phyloP scores from a whole-genome alignment of 164 flowering plant genomes.

The Taxillus chinensis region DNA sequence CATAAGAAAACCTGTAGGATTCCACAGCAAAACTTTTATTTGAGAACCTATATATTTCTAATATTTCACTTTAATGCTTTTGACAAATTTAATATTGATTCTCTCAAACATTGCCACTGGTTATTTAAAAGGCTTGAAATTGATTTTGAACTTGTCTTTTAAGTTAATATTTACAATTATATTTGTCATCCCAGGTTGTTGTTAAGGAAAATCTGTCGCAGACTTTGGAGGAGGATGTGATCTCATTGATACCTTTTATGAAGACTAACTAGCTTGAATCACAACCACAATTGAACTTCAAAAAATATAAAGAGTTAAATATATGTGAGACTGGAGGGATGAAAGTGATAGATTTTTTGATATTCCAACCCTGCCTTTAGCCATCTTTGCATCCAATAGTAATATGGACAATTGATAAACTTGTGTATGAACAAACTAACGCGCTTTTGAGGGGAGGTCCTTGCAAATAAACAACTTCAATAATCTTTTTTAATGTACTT shows the following conservation, averaged over 20 bases:
- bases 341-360: slow-evolving; percentile 13
- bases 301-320: slow-evolving; percentile 49
- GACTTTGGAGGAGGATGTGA: slow-evolving; percentile 83
- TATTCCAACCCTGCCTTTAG: not conserved
- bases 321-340: slow-evolving; percentile 95
- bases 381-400: not conserved
- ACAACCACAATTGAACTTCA: slow-evolving; percentile 44
- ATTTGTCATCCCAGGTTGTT: slow-evolving; percentile 37
- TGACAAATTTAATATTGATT: not conserved
- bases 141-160: not conserved
- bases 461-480: no score
- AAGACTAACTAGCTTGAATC: slow-evolving; percentile 83
- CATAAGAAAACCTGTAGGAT: no score
- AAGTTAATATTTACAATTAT: slow-evolving; percentile 1
- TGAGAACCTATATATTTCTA: no score
- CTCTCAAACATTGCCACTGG: not conserved
- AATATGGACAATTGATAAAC: not conserved
- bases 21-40: no score
- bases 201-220: slow-evolving; percentile 73
- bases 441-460: no score
- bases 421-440: not conserved
- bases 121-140: not conserved
- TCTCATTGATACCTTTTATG: slow-evolving; percentile 46
- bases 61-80: no score
- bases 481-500: no score